Conservation (phyloP, 2,329 filamentous ascomycete genomes). For the Meredithiella fracta region DNA sequence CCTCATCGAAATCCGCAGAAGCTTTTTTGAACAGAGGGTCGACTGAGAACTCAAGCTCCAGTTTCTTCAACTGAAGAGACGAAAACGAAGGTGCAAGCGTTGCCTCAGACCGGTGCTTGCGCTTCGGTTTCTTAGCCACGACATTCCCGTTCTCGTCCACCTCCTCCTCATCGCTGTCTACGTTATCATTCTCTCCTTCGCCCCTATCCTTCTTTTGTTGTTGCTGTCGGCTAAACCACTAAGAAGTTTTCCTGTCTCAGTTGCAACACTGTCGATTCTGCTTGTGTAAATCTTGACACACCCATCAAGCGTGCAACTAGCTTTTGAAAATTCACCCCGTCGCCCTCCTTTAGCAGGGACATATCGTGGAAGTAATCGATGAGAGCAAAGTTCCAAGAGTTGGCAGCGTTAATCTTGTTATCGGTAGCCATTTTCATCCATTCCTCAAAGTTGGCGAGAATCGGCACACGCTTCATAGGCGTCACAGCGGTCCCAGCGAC, state of each 20-base stretch:
- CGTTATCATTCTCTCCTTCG: slow-evolving; percentile 45
- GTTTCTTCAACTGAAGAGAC: slow-evolving; percentile 84
- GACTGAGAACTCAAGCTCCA: slow-evolving; percentile 90
- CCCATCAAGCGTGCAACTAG: slow-evolving; percentile 89
- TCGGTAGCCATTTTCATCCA: slow-evolving; percentile 99
- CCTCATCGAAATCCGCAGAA: slow-evolving; percentile 95
- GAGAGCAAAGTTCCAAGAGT: slow-evolving; percentile 99
- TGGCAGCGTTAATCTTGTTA: slow-evolving; percentile 96
- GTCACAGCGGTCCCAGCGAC: slow-evolving; percentile 66
- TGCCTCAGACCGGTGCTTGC: slow-evolving; percentile 73
- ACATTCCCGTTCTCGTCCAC: slow-evolving; percentile 44
- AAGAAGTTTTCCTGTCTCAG: slow-evolving; percentile 85
- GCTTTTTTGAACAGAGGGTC: slow-evolving; percentile 99
- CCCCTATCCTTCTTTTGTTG: slow-evolving; percentile 54
- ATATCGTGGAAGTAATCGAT: slow-evolving; percentile 99
- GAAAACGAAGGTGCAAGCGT: slow-evolving; percentile 81
- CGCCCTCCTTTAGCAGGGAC: slow-evolving; percentile 88
- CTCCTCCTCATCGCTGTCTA: slow-evolving; percentile 40
- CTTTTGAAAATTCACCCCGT: slow-evolving; percentile 98
- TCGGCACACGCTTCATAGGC: slow-evolving; percentile 88
- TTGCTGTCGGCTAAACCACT: slow-evolving; percentile 84
- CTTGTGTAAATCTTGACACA: slow-evolving; percentile 99
- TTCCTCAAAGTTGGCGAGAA: slow-evolving; percentile 95
- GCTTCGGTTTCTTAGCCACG: slow-evolving; percentile 50
- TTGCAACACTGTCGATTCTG: slow-evolving; percentile 93